Base-by-base conservation (phyloP, 2,329 filamentous ascomycete species). In the Orbilia javanica region DNA sequence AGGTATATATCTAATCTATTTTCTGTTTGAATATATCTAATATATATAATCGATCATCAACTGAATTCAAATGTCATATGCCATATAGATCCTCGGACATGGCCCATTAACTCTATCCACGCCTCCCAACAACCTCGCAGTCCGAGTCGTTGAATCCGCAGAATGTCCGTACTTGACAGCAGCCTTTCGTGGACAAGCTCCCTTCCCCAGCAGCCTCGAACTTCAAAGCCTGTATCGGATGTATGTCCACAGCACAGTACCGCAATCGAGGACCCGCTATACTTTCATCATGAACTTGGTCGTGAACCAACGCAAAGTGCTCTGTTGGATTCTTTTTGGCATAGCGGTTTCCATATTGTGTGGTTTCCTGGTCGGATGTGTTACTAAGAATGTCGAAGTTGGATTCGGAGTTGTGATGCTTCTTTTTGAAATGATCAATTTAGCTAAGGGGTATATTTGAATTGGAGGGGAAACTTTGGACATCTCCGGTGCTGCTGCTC, bases 261-360 rank as follows among this genome's bases (percentile, higher is more conserved):
- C 46, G 3, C 8, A 50, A 2, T 50, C 46, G 46, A 50, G 11
- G 20, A 50, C 2, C 3, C 46, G 46, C 22, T 13, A 3, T 0
- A 27, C 46, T 15, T 50, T 50, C 22, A 27, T 50, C 46, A 50
- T 50, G 22, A 4, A 20, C 15, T 13, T 50, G 46, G 46, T 27
- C 5, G 10, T 27, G 15, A 50, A 27, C 22, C 46, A 50, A 27
- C 46, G 22, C 10, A 50, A 50, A 13, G 27, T 50, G 46, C 46
- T 50, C 10, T 50, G 46, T 50, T 50, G 46, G 46, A 50, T 50
- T 50, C 20, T 50, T 27, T 50, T 50, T 13, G 46, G 46, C 7
- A 27, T 50, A 50, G 22, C 46, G 2, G 46, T 27, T 50, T 50
- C 46, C n/a, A 3, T 50, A 4, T 0, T 50, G 5, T 27, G 46